Evolutionary conservation across 1,284 basidiomycete species (phyloP), one percentile per base, ranked within the genome.

Genomic region (Tylopilus sp.): DNA sequence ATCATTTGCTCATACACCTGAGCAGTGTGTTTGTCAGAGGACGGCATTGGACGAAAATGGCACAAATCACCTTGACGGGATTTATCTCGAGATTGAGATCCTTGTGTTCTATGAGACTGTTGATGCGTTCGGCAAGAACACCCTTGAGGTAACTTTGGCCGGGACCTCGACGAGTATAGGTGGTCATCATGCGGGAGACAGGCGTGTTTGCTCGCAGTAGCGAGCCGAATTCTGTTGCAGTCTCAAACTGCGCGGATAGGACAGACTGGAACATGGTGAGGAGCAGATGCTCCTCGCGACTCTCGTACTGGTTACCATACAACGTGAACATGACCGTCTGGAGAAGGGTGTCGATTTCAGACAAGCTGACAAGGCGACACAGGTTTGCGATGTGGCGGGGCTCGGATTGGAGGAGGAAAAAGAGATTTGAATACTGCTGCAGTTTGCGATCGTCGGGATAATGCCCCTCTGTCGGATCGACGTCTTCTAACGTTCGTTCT

Each of bases 311-410:
- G 78, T 98, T 98, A 61, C 96, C 97, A 72, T 98, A 99, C 32
- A 99, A 84, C 19, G 96, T 98, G 76, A 99, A 99, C 97, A 99
- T 99, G 74, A 99, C 96, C 5, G 97, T 99, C 73, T 99, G 97
- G 24, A 99, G 84, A 50, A 99, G 87, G 37, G 95, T 98, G 74
- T 99, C 96, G 65, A 99, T 98, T 77, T 99, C 96, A 42, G 91
- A 86, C 37, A 99, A 76, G 61, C 89, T 93, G 73, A 99, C 97
- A 52, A 99, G 87, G n/a, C 97, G 88, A 69, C 97, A 99, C 39
- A 99, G 84, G 24, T 92, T 86, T 33, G 97, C 97, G 62, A 98
- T 90, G 72, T 99, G 97, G 48, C 95, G 84, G 15, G 97, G 97
- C 69, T 99, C 97, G 39, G 92, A 94, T 70, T 99, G 97, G 32